Evolutionary conservation across 257 asterid genomes (phyloP).

Genomic region (Nyctanthes arbortristis): DNA sequence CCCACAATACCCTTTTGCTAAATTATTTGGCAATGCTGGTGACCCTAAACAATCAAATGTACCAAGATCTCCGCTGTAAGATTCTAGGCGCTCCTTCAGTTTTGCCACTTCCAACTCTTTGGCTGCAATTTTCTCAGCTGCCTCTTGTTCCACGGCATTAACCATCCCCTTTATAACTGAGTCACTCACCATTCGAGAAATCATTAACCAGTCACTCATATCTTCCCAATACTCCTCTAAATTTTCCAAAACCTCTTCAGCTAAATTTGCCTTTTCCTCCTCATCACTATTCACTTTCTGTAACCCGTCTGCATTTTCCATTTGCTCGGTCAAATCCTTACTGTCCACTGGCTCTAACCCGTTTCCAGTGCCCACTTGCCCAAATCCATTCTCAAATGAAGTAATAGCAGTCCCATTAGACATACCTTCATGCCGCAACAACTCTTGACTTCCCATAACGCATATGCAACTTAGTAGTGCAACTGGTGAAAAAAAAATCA

Average conservation of each 20-base stretch:
- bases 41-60: conserved; percentile 26
- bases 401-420: conserved; percentile 17
- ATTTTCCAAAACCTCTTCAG: conserved; percentile 64
- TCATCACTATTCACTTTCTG: conserved; percentile 25
- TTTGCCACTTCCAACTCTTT: conserved; percentile 63
- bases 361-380: conserved; percentile 14
- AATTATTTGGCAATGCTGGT: conserved; percentile 10
- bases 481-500: neutral
- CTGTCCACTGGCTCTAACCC: conserved; percentile 22
- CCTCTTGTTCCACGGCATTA: conserved; percentile 81
- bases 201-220: conserved; percentile 50
- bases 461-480: conserved; percentile 29
- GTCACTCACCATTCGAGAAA: conserved; percentile 83
- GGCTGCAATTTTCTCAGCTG: conserved; percentile 57
- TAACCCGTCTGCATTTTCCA: conserved; percentile 2
- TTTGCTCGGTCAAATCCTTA: conserved; percentile 17
- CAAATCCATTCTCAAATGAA: conserved; percentile 12
- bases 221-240: conserved; percentile 72
- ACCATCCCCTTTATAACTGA: conserved; percentile 89
- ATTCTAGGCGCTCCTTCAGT: conserved; percentile 41
- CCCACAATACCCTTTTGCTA: conserved; percentile 17
- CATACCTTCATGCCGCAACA: conserved; percentile 26
- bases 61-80: conserved; percentile 22
- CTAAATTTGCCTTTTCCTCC: conserved; percentile 47
- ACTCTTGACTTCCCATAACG: conserved; percentile 48